phyloP scores from a whole-genome alignment of 1,284 basidiomycete species.

The Tausonia pullulans region DNA sequence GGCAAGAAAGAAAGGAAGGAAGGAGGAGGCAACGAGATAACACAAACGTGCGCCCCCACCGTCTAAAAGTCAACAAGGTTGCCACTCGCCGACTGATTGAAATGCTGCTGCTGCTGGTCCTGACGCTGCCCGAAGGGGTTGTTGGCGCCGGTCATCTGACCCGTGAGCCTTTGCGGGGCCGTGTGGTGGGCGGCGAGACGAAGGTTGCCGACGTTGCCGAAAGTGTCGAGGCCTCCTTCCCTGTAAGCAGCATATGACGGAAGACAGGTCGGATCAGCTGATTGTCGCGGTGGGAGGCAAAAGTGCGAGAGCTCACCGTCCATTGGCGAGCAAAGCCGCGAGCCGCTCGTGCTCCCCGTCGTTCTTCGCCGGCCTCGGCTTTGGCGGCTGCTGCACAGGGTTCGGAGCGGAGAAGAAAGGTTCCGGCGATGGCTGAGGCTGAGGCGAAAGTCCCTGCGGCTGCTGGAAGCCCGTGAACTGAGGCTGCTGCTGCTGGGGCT shows the following conservation, averaged over 20 bases:
- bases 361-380: conserved; percentile 29
- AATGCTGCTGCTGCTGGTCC: conserved; percentile 46
- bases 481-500: conserved; percentile 34
- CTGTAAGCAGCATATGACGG: conserved; percentile 19
- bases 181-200: conserved; percentile 41
- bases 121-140: conserved; percentile 59
- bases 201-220: conserved; percentile 72
- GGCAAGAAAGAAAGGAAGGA: background rate
- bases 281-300: background rate
- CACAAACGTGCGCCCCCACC: background rate
- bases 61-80: conserved; percentile 16
- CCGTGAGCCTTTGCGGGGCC: conserved; percentile 42
- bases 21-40: background rate
- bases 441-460: conserved; percentile 8
- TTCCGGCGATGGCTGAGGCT: conserved; percentile 12
- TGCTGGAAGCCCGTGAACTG: conserved; percentile 26
- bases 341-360: conserved; percentile 65
- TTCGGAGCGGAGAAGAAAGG: conserved; percentile 24
- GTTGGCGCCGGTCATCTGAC: conserved; percentile 53
- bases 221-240: conserved; percentile 85
- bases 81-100: conserved; percentile 21
- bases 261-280: background rate
- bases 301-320: conserved; percentile 29
- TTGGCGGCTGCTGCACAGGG: conserved; percentile 23
- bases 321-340: conserved; percentile 66